Evolutionary conservation across 805 yeast species (phyloP).

Genomic region (Nakazawaea peltata): DNA sequence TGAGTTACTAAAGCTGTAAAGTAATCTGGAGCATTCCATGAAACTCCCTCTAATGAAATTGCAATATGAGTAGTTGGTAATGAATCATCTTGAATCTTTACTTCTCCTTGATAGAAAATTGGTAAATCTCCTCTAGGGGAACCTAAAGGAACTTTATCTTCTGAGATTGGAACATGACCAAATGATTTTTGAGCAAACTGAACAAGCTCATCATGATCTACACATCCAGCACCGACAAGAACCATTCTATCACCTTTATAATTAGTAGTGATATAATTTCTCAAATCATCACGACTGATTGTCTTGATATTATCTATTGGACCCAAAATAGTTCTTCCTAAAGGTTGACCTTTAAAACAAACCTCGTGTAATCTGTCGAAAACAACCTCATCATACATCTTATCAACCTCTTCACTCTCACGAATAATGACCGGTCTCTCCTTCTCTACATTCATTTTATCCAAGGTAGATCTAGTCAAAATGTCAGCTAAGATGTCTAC

Average conservation of each 20-base stretch:
- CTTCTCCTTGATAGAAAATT: constrained; percentile 77
- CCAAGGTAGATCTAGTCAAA: constrained; percentile 77
- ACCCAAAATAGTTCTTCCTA: constrained; percentile 95
- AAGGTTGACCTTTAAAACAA: constrained; percentile 82
- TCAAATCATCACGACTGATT: constrained; percentile 69
- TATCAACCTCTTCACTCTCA: constrained; percentile 96
- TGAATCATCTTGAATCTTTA: constrained; percentile 72
- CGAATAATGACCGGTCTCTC: constrained; percentile 95
- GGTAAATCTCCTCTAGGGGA: constrained; percentile 69
- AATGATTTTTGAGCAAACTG: constrained; percentile 68
- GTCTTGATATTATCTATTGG: constrained; percentile 84
- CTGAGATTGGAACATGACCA: constrained; percentile 53
- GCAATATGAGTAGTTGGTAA: constrained; percentile 90
- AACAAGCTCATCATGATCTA: constrained; percentile 80
- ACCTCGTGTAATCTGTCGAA: constrained; percentile 95
- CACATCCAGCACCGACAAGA: constrained; percentile 93
- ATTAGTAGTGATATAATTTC: constrained; percentile 72
- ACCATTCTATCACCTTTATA: constrained; percentile 98
- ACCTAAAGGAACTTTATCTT: constrained; percentile 61
- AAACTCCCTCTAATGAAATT: constrained; percentile 93
- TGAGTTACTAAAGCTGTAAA: constrained; percentile 94
- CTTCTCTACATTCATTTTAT: constrained; percentile 79
- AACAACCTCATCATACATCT: constrained; percentile 96
- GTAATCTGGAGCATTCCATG: constrained; percentile 95
- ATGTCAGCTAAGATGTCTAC: constrained; percentile 88